These are phyloP conservation scores for Aphanomyces invadans DNA, from an alignment of 352 stramenopile genomes.

Conservation along the genomic window DNA sequence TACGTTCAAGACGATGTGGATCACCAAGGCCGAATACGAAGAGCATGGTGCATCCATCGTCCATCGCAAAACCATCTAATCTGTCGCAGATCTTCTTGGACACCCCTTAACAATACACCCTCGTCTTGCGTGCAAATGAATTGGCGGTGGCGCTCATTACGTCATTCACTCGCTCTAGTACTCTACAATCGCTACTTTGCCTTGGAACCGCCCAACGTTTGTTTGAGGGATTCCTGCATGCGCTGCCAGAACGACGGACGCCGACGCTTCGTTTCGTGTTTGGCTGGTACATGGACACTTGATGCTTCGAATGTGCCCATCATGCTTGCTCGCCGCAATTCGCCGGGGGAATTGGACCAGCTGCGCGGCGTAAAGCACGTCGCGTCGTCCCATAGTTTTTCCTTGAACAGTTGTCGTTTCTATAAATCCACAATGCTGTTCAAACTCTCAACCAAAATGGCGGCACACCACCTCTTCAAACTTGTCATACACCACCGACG, in stretches of 20 bases:
- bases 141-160: too few species aligned
- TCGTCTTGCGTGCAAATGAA: too few species aligned
- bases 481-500: constrained; percentile 58
- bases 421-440: constrained; percentile 29
- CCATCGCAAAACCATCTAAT: constrained; percentile 92
- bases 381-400: constrained; percentile 75
- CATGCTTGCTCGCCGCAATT: constrained; percentile 53
- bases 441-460: constrained; percentile 11
- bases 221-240: constrained; percentile 52
- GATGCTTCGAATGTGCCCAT: constrained; percentile 42
- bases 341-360: constrained; percentile 69
- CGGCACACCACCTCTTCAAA: constrained; percentile 56
- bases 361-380: constrained; percentile 71
- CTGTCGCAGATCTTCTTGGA: too few species aligned
- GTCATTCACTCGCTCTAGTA: too few species aligned
- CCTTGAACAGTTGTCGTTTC: constrained; percentile 72
- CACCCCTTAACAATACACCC: too few species aligned
- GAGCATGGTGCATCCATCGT: constrained; percentile 96
- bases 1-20: constrained; percentile 99
- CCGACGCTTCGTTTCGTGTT: constrained; percentile 31
- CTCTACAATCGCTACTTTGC: neutral
- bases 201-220: constrained; percentile 37
- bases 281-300: constrained; percentile 40
- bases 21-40: constrained; percentile 97
- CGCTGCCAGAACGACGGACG: constrained; percentile 76